Base-by-base conservation (phyloP, 75 land plant species). In the Picea sitchensis region DNA sequence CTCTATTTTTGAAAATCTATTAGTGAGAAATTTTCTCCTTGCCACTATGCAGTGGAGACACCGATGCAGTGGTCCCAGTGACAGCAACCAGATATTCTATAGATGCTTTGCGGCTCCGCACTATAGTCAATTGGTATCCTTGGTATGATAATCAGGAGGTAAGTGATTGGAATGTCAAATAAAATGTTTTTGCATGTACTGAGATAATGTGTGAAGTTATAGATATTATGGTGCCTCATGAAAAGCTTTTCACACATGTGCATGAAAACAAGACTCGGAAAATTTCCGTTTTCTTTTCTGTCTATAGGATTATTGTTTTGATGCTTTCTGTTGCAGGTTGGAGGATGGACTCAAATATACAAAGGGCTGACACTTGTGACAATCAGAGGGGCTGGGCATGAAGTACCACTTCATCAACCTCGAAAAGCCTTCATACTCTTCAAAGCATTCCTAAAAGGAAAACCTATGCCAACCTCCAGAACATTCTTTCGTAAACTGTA, bases 71-170 rank as follows among this genome's bases (percentile, higher is more conserved):
- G 7, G 99, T 96, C 30, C 99, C 99, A 26, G 77, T 95, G 38
- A 93, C 98, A 58, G 99, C 98, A 64, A 90, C 99, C 67, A 85
- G 98, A 60, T 87, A 88, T 77, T 96, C 98, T 69, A 88, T 96
- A 30, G 82, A 87, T 79, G 86, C 88, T 31, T 78, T 96, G 68
- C 85, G 87, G 59, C 89, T 96, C n/a, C 84, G 87, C 58, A 96
- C 95, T 41, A 13, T 87, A 11, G 86, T 62, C 47, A 79, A 85
- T 20, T 96, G 99, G 99, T 88, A 90, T 31, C 95, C 99, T 7
- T 96, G 98, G 98, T 90, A 88, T 82, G 87, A 87, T 78, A 82
- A 87, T 32, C 74, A 81, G 26, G 91, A 92, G 91, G 99, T 93
- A 36, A 87, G 86, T 65, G 41, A 83, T 9, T 51, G 56, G 56